phyloP scores from a whole-genome alignment of 1,139 yeast genomes.

The Candida sp. region DNA sequence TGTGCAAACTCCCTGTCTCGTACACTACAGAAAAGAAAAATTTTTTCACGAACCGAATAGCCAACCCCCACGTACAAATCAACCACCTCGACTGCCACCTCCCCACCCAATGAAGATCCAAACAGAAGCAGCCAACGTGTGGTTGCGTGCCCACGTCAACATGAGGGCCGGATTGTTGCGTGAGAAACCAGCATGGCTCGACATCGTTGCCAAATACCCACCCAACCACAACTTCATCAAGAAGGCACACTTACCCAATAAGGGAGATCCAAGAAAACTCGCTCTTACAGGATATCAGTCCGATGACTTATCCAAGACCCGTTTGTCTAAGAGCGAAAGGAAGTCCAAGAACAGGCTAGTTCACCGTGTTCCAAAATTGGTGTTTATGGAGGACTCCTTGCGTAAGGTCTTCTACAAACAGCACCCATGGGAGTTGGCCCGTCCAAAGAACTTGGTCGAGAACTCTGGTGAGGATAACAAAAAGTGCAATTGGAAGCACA shows the following conservation, averaged over 20 bases:
- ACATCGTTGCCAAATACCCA: slow-evolving; percentile 80
- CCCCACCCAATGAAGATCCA: slow-evolving; percentile 61
- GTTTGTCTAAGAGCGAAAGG: slow-evolving; percentile 32
- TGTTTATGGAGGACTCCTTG: slow-evolving; percentile 80
- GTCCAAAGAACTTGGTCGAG: slow-evolving; percentile 89
- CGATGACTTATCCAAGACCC: slow-evolving; percentile 38
- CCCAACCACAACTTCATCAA: slow-evolving; percentile 69
- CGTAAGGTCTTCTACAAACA: slow-evolving; percentile 84
- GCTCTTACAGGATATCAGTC: too few species aligned
- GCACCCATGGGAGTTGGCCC: slow-evolving; percentile 98
- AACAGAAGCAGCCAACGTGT: slow-evolving; percentile 67
- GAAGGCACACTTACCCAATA: slow-evolving; percentile 35
- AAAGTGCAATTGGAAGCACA: slow-evolving; percentile 75
- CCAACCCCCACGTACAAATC: too few species aligned
- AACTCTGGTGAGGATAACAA: slow-evolving; percentile 59
- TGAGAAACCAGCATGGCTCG: slow-evolving; percentile 85
- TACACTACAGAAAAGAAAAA: slow-evolving; percentile 5
- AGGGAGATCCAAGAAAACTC: slow-evolving; percentile 10
- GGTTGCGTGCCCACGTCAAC: slow-evolving; percentile 78
- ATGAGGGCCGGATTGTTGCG: slow-evolving; percentile 66
- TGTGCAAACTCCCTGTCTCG: too few species aligned
- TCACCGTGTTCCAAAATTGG: slow-evolving; percentile 64
- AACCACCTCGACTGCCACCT: too few species aligned
- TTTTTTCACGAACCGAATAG: neutral
- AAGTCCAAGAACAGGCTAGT: slow-evolving; percentile 32